phyloP scores from a whole-genome alignment of 2,329 filamentous ascomycete species.

The Hirsutella rhossiliensis region DNA sequence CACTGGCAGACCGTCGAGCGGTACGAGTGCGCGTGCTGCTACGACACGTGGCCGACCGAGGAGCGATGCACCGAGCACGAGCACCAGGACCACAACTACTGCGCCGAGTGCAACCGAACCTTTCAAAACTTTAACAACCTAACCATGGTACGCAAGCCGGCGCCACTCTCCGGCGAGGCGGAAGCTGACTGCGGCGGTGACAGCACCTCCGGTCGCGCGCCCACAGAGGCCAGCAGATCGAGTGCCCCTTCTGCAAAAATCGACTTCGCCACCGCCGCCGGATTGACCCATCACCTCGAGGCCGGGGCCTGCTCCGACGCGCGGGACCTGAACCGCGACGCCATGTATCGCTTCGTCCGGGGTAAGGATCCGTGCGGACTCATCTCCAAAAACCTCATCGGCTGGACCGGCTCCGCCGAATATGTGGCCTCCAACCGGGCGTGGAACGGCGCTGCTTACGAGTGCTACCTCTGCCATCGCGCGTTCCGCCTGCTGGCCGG shows the following conservation, averaged over 20 bases:
- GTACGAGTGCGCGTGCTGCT: constrained; percentile 12
- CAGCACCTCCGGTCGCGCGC: constrained; percentile 41
- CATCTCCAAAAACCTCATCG: constrained; percentile 38
- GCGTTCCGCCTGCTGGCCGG: constrained; percentile 19
- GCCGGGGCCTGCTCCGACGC: constrained; percentile 35
- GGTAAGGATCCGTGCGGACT: constrained; percentile 30
- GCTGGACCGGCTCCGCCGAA: constrained; percentile 21
- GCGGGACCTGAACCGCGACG: constrained; percentile 29
- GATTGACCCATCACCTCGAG: constrained; percentile 43
- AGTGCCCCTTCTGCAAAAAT: constrained; percentile 42
- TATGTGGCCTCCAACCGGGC: constrained; percentile 24
- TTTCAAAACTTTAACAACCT: constrained; percentile 19
- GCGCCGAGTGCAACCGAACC: constrained; percentile 16
- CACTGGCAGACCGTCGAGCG: constrained; percentile 14
- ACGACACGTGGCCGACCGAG: constrained; percentile 7
- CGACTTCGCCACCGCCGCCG: constrained; percentile 36
- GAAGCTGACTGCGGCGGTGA: no score
- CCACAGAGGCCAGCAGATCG: constrained; percentile 31
- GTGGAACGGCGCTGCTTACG: constrained; percentile 26
- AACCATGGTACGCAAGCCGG: constrained; percentile 14
- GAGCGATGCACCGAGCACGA: constrained; percentile 4
- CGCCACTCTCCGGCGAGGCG: constrained; percentile 14
- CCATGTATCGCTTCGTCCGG: constrained; percentile 31
- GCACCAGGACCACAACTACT: constrained; percentile 22
- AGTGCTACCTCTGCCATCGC: constrained; percentile 30